phyloP scores from a whole-genome alignment of 78 protist genomes.

The Diacronema lutheri region DNA sequence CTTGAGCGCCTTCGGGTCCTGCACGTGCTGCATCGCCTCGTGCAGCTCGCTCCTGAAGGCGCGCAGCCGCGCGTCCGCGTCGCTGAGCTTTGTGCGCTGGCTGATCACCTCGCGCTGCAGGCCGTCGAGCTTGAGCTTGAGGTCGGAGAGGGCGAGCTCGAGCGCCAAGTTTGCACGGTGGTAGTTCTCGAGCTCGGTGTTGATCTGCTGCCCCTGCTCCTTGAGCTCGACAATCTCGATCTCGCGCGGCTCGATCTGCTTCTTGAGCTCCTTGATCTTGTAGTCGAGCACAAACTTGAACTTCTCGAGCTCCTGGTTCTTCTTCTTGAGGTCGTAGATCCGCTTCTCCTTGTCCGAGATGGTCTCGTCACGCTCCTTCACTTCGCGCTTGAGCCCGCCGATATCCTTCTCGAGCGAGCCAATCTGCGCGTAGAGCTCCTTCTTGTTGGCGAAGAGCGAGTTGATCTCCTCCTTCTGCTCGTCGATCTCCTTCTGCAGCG shows the following conservation, averaged over 20 bases:
- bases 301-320: slow-evolving; percentile 73
- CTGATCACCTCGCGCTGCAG: slow-evolving; percentile 27
- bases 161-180: slow-evolving; percentile 47
- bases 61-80: not conserved
- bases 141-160: slow-evolving; percentile 32
- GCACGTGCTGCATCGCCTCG: slow-evolving; percentile 51
- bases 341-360: slow-evolving; percentile 75
- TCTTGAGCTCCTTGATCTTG: slow-evolving; percentile 75
- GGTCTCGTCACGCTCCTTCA: slow-evolving; percentile 72
- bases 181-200: slow-evolving; percentile 35
- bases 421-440: slow-evolving; percentile 11
- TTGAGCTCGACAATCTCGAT: slow-evolving; percentile 42
- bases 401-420: slow-evolving; percentile 29
- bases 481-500: slow-evolving; percentile 52
- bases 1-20: slow-evolving; percentile 50
- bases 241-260: slow-evolving; percentile 80
- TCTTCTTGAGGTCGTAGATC: slow-evolving; percentile 78
- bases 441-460: not conserved
- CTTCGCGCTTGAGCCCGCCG: slow-evolving; percentile 39
- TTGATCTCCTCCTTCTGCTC: slow-evolving; percentile 30
- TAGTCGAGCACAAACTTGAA: slow-evolving; percentile 78
- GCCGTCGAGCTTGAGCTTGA: slow-evolving; percentile 25
- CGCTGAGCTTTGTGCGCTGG: slow-evolving; percentile 9
- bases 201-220: slow-evolving; percentile 65
- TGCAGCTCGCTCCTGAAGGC: slow-evolving; percentile 40